phyloP scores from a whole-genome alignment of 2,329 filamentous ascomycete genomes.

The Fusarium multiceps region DNA sequence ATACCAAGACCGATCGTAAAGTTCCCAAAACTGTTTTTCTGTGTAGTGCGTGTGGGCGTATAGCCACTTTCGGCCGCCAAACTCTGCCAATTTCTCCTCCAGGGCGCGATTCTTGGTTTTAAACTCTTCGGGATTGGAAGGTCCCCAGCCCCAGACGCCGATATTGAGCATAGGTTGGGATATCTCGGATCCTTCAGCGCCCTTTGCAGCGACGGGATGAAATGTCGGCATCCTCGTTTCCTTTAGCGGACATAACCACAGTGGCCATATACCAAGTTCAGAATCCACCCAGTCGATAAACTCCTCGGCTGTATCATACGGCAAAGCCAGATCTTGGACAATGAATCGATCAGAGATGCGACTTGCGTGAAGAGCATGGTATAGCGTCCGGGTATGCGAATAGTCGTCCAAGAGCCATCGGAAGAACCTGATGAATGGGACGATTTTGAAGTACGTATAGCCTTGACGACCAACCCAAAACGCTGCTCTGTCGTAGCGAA shows the following conservation, averaged over 20 bases:
- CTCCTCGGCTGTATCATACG: slow-evolving; percentile 57
- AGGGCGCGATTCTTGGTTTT: slow-evolving; percentile 72
- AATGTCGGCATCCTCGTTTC: slow-evolving; percentile 37
- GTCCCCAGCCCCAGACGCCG: slow-evolving; percentile 79
- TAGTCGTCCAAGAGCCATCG: slow-evolving; percentile 70
- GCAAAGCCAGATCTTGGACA: slow-evolving; percentile 72
- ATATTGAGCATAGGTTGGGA: slow-evolving; percentile 63
- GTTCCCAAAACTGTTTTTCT: slow-evolving; percentile 71
- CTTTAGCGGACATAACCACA: slow-evolving; percentile 47
- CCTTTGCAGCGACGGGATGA: slow-evolving; percentile 19
- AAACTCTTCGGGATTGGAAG: slow-evolving; percentile 62
- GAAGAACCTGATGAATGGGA: slow-evolving; percentile 68
- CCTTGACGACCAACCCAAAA: slow-evolving; percentile 73
- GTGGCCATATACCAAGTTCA: slow-evolving; percentile 44
- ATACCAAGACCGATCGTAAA: slow-evolving; percentile 69
- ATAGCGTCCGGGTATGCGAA: slow-evolving; percentile 71
- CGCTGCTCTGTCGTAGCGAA: slow-evolving; percentile 71
- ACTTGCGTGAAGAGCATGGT: slow-evolving; percentile 70
- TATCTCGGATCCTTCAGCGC: fast-evolving
- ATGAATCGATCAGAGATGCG: slow-evolving; percentile 67
- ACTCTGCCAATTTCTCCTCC: slow-evolving; percentile 70
- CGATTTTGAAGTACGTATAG: slow-evolving; percentile 61
- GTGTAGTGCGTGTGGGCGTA: slow-evolving; percentile 84
- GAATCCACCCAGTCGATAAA: slow-evolving; percentile 48
- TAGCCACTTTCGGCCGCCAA: slow-evolving; percentile 83